Base-by-base conservation (phyloP, 345 rosid genomes). In the Excoecaria agallocha region DNA sequence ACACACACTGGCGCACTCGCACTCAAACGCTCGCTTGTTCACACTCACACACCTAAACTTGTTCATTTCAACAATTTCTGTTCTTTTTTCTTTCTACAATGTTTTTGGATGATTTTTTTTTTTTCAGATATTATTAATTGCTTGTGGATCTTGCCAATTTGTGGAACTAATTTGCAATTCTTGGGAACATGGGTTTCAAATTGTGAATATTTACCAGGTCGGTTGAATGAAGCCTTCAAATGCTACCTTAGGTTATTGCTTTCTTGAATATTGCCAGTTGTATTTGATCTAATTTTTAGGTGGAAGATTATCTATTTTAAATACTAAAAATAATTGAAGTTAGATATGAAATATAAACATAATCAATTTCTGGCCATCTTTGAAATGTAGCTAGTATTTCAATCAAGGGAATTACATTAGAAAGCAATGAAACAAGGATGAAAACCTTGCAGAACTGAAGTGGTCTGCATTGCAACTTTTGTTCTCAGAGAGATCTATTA, bases 181-280 rank as follows among this genome's bases (percentile, higher is more conserved):
- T 50, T 46, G 25, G 62, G 45, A 12, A 25, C 54, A 30, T 71
- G 69, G 37, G 61, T 79, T 49, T 39, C 65, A 16, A 17, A 22
- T 8, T 3, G 19, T 56, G 69, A 78, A 24, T 35, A 39, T 58
- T 16, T 43, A 72, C 70, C 74, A 82, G 85, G 87, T 84, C 45
- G 72, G 85, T 77, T 41, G 51, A 81, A 66, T 78, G 72, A 54
- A 76, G 64, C 41, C 71, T 38, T n/a, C 45, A 30, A 4, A 11
- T 16, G 22, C 3, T 75, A 49, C 20, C 22, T 20, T 45, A 38
- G 10, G 20, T 57, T 0, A 5, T n/a, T 61, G 39, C 64, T 69
- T 70, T 61, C 59, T 12, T 55, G 35, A 66, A 73, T 55, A 59
- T 49, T 12, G 58, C 39, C 12, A 54, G 20, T 19, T 66, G 25